Conservation (phyloP, 2,329 filamentous ascomycete species). For the Aspergillus luchuensis region DNA sequence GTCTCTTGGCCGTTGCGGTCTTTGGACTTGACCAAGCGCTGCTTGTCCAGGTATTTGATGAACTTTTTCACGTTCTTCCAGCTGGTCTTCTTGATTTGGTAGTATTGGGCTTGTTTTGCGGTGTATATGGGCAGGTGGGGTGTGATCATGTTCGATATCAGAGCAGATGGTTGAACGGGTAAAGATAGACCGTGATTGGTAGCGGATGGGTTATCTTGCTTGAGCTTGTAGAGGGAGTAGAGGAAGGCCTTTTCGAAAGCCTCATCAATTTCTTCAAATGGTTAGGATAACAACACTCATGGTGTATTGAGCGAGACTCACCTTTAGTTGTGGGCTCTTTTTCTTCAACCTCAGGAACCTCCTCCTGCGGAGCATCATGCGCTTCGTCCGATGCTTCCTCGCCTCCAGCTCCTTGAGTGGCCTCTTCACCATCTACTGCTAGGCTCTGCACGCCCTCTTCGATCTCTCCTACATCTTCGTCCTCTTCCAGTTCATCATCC, state of each 20-base stretch:
- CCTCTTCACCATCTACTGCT: constrained; percentile 34
- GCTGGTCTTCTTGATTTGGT: constrained; percentile 70
- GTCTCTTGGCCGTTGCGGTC: constrained; percentile 66
- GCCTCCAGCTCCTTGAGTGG: constrained; percentile 9
- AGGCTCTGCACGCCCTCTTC: constrained; percentile 48
- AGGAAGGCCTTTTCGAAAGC: constrained; percentile 66
- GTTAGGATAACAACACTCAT: constrained; percentile 12
- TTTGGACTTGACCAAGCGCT: constrained; percentile 64
- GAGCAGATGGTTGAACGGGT: constrained; percentile 63
- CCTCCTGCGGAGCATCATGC: constrained; percentile 27
- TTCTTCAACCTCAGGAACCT: constrained; percentile 41
- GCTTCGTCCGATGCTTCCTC: constrained; percentile 21
- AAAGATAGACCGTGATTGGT: constrained; percentile 60
- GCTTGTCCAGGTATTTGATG: constrained; percentile 67
- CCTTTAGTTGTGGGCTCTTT: constrained; percentile 61
- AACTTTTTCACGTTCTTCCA: constrained; percentile 73
- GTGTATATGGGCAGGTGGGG: constrained; percentile 65
- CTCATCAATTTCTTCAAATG: constrained; percentile 63
- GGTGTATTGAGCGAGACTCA: constrained; percentile 27
- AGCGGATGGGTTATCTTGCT: constrained; percentile 55
- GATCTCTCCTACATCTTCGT: constrained; percentile 41
- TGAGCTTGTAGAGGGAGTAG: constrained; percentile 63
- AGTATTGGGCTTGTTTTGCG: constrained; percentile 56
- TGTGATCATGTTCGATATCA: constrained; percentile 66
- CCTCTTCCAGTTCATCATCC: constrained; percentile 35